Percentiles rank a stretch among this genome's conserved stretches.
phyloP scores from a whole-genome alignment of 345 rosid species.

The Murraya koenigii region DNA sequence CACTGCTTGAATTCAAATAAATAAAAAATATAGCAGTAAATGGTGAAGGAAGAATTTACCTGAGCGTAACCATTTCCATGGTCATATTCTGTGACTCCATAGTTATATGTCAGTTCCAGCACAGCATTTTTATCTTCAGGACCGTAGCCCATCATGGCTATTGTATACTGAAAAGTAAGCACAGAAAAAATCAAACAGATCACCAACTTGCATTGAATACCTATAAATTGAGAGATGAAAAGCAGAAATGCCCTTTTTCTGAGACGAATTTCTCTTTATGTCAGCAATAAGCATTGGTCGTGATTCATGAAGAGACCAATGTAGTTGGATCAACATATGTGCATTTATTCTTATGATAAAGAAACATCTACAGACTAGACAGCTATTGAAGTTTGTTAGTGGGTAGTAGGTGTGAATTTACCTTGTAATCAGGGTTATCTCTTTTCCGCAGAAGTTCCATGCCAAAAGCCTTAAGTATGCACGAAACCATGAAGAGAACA shows the following conservation, averaged over 20 bases:
- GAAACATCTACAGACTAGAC: not conserved
- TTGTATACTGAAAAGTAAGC: slow-evolving; percentile 39
- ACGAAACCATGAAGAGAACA: slow-evolving; percentile 14
- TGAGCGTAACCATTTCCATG: slow-evolving; percentile 78
- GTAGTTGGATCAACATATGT: not conserved
- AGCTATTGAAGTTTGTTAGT: not conserved
- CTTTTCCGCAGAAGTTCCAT: slow-evolving; percentile 92
- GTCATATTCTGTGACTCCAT: slow-evolving; percentile 65
- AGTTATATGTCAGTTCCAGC: slow-evolving; percentile 71
- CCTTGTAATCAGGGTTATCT: slow-evolving; percentile 95
- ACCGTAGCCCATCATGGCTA: slow-evolving; percentile 80
- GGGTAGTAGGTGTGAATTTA: slow-evolving; percentile 19
- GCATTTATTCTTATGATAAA: not conserved
- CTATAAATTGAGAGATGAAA: not conserved
- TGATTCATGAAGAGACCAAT: not conserved
- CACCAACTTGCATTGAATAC: not conserved
- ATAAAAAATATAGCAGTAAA: not conserved
- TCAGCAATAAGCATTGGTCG: not conserved
- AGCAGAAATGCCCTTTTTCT: not conserved
- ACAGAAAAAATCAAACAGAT: not conserved
- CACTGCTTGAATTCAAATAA: not conserved
- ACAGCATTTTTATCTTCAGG: slow-evolving; percentile 71
- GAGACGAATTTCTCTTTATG: not conserved
- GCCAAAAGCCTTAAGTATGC: slow-evolving; percentile 72
- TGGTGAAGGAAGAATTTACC: slow-evolving; percentile 29